Conservation (phyloP, 2,329 filamentous ascomycete species). For the Teratosphaeria pseudoeucalypti region DNA sequence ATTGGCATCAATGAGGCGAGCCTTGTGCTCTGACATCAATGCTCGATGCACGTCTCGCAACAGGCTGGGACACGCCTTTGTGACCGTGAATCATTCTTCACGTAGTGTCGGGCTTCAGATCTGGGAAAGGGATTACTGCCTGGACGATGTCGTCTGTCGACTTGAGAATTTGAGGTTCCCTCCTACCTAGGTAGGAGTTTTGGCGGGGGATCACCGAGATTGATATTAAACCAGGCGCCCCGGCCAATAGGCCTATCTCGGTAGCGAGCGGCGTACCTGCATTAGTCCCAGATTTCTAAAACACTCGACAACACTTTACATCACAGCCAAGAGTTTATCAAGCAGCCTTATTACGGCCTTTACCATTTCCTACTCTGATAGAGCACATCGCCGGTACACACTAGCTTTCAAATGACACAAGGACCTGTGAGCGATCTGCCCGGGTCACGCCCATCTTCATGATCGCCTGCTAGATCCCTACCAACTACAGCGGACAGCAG, state of each 20-base stretch:
- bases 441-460: not conserved
- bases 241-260: not conserved
- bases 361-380: not conserved
- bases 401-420: not conserved
- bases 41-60: not conserved
- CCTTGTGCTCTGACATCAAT: not conserved
- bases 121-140: too few relatives aligned
- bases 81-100: too few relatives aligned
- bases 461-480: not conserved
- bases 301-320: not conserved
- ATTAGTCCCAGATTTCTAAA: not conserved
- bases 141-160: too few relatives aligned
- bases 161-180: too few relatives aligned
- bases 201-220: not conserved
- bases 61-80: too few relatives aligned
- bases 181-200: too few relatives aligned
- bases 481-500: not conserved
- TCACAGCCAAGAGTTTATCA: not conserved
- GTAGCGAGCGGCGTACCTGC: not conserved
- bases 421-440: not conserved
- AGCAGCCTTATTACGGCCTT: not conserved
- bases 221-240: not conserved
- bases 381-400: not conserved
- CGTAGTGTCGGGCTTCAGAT: too few relatives aligned
- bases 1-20: not conserved